Evolutionary conservation across 2,329 filamentous ascomycete genomes (phyloP).

Genomic region (Aureobasidium sp.): DNA sequence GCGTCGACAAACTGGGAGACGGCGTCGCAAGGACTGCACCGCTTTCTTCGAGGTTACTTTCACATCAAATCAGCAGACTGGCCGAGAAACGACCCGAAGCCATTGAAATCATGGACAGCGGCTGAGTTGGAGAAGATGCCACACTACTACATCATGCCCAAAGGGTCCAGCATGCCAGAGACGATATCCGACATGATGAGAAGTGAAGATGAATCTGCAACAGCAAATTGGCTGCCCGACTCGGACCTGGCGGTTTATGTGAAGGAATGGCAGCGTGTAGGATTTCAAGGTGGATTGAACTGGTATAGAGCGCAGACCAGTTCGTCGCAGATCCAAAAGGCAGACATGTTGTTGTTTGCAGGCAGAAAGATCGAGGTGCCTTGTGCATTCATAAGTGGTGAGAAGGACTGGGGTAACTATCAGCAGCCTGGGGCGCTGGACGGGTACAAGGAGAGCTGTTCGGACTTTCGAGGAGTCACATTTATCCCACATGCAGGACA

Average conservation of each 20-base stretch:
- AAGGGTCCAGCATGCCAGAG: slow-evolving; percentile 52
- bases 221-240: slow-evolving; percentile 51
- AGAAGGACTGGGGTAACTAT: slow-evolving; percentile 60
- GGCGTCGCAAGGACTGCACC: slow-evolving; percentile 47
- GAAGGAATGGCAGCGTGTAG: slow-evolving; percentile 53
- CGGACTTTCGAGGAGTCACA: slow-evolving; percentile 46
- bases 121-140: slow-evolving; percentile 54
- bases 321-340: slow-evolving; percentile 31
- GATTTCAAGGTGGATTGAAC: slow-evolving; percentile 60
- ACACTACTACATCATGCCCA: slow-evolving; percentile 61
- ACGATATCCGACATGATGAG: slow-evolving; percentile 50
- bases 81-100: slow-evolving; percentile 41
- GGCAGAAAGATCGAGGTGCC: slow-evolving; percentile 57
- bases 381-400: slow-evolving; percentile 54
- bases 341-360: slow-evolving; percentile 53
- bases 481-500: slow-evolving; percentile 58
- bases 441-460: slow-evolving; percentile 45
- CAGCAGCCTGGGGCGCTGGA: slow-evolving; percentile 60
- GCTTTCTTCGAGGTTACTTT: slow-evolving; percentile 60
- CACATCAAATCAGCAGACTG: slow-evolving; percentile 61
- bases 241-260: slow-evolving; percentile 54
- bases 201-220: slow-evolving; percentile 41
- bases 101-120: slow-evolving; percentile 51
- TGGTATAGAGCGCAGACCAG: slow-evolving; percentile 59
- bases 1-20: slow-evolving; percentile 44